Evolutionary conservation across 1,284 basidiomycete species (phyloP).

Genomic region (Trametes versicolor): DNA sequence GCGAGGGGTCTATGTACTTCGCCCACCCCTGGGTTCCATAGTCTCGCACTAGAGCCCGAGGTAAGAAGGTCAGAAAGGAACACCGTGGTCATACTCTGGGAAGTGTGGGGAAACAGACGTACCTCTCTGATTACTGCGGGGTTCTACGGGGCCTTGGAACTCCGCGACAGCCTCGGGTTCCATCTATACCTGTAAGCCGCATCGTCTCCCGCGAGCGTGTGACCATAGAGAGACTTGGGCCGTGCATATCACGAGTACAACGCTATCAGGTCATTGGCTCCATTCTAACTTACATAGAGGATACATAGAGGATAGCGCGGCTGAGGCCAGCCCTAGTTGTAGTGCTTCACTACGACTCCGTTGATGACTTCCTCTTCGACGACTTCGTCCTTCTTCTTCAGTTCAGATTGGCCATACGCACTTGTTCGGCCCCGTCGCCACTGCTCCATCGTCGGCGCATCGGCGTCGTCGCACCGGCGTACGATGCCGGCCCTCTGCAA

Average conservation of each 20-base stretch:
- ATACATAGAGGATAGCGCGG: neutral
- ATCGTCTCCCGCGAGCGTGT: conserved; percentile 13
- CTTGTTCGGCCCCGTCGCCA: conserved; percentile 49
- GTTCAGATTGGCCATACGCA: conserved; percentile 45
- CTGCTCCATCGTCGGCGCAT: conserved; percentile 48
- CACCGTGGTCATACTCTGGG: no score
- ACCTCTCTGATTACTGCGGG: neutral
- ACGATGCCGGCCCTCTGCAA: conserved; percentile 47
- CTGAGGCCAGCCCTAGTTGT: conserved; percentile 46
- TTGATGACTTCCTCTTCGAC: conserved; percentile 55
- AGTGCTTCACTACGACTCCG: conserved; percentile 55
- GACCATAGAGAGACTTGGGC: neutral
- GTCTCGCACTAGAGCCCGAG: no score
- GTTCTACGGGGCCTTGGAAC: neutral
- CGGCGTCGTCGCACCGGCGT: conserved; percentile 43
- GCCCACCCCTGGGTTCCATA: no score
- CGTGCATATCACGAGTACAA: no score
- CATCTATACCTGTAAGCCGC: neutral
- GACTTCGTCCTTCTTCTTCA: conserved; percentile 47
- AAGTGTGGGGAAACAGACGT: no score
- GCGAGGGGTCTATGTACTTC: neutral
- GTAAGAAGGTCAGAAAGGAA: no score
- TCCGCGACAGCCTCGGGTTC: neutral
- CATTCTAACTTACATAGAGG: neutral
- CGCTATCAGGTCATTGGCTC: neutral